A percentile compares a stretch with the other conserved stretches of the same genome.
phyloP scores from a whole-genome alignment of 2,329 filamentous ascomycete species.

The Ophiocordyceps robertsii region DNA sequence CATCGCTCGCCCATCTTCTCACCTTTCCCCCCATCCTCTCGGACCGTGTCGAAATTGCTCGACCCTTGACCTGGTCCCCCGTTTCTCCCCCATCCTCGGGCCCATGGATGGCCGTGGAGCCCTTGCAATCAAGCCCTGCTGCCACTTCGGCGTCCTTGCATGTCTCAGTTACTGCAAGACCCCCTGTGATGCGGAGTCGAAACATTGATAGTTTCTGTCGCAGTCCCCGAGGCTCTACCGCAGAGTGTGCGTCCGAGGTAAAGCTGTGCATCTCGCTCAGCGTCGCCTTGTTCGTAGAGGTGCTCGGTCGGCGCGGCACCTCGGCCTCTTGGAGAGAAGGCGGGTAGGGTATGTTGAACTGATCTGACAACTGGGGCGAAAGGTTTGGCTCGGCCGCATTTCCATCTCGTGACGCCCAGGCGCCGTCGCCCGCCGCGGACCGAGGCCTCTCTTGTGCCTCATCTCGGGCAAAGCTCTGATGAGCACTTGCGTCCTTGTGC shows the following conservation, averaged over 20 bases:
- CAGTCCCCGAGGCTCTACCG: conserved; percentile 5
- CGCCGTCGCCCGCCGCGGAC: not conserved
- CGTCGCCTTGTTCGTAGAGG: conserved; percentile 3
- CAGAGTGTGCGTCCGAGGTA: conserved; percentile 1
- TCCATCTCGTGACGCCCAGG: conserved; percentile 4
- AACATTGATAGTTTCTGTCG: conserved; percentile 18
- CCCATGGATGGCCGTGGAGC: not conserved
- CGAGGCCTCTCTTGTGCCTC: not conserved
- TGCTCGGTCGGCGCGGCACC: conserved; percentile 3
- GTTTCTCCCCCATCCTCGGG: not conserved
- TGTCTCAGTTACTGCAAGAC: conserved; percentile 2
- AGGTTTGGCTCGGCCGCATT: conserved; percentile 2
- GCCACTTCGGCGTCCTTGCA: conserved; percentile 4
- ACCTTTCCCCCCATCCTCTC: conserved; percentile 13
- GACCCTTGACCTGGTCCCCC: not conserved
- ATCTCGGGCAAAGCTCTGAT: not conserved
- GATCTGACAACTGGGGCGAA: conserved; percentile 15
- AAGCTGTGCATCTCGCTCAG: conserved; percentile 5
- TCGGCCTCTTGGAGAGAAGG: conserved; percentile 7
- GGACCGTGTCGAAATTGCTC: conserved; percentile 4
- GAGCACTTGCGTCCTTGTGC: conserved; percentile 2
- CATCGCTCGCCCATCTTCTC: conserved; percentile 19
- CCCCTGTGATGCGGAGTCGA: conserved; percentile 10
- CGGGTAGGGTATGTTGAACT: conserved; percentile 21
- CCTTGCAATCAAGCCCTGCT: conserved; percentile 2